phyloP scores from a whole-genome alignment of 2,329 filamentous ascomycete genomes.

The Purpureocillium takamizusanense region DNA sequence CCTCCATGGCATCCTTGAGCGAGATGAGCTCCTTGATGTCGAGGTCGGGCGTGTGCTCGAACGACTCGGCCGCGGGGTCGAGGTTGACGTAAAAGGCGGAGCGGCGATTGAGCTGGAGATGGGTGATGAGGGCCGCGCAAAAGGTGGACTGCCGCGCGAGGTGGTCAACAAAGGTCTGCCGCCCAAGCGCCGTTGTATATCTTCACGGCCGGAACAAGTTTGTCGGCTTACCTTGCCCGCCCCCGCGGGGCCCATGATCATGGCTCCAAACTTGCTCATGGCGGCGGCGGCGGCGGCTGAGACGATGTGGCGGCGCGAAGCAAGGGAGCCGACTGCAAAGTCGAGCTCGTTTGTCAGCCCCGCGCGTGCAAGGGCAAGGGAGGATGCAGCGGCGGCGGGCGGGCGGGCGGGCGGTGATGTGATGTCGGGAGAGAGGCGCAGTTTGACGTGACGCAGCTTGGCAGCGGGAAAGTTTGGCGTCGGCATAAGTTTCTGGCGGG shows the following conservation, averaged over 20 bases:
- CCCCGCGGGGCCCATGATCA: slow-evolving; percentile 94
- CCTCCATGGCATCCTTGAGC: slow-evolving; percentile 93
- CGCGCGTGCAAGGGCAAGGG: no score
- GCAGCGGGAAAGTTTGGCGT: no score
- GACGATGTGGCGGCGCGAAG: no score
- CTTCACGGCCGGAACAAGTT: no score
- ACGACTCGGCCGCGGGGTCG: slow-evolving; percentile 88
- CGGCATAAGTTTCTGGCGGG: no score
- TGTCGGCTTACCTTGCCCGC: slow-evolving; percentile 72
- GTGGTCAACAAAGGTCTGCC: no score
- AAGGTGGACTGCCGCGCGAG: slow-evolving; percentile 64
- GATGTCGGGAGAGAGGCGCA: no score
- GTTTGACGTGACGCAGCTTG: no score
- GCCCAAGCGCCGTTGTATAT: no score
- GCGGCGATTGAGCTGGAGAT: slow-evolving; percentile 82
- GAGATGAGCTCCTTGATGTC: slow-evolving; percentile 94
- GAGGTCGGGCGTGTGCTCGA: slow-evolving; percentile 84
- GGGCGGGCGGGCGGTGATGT: no score
- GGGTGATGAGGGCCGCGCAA: slow-evolving; percentile 85
- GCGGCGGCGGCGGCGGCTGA: slow-evolving; percentile 11
- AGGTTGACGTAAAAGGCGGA: slow-evolving; percentile 98
- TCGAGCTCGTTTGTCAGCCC: not conserved
- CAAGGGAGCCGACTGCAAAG: not conserved
- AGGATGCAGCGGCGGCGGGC: no score
- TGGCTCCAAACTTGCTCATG: slow-evolving; percentile 91